These are phyloP conservation scores for Eremothecium gossypii DNA, from an alignment of 1,139 yeast genomes.

Conservation along the genomic window DNA sequence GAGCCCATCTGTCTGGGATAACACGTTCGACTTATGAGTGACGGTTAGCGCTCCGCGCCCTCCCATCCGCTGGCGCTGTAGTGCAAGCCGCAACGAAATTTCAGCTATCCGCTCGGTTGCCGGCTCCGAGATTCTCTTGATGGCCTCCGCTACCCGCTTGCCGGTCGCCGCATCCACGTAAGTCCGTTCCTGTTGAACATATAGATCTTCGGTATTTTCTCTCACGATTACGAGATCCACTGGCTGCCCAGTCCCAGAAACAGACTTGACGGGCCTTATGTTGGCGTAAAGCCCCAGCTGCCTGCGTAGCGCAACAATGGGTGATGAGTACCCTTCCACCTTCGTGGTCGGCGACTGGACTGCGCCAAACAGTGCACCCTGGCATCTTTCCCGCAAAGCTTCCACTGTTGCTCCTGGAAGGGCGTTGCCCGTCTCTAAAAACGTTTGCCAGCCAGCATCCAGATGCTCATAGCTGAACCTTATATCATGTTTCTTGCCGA, in stretches of 20 bases:
- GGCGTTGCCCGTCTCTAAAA: constrained; percentile 88
- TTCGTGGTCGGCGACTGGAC: constrained; percentile 91
- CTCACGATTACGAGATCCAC: constrained; percentile 97
- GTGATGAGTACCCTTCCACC: constrained; percentile 95
- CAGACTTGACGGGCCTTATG: constrained; percentile 95
- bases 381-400: constrained; percentile 71
- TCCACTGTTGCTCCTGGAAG: constrained; percentile 88
- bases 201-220: constrained; percentile 95
- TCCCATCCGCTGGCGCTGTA: constrained; percentile 76
- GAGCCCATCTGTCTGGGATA: constrained; percentile 86
- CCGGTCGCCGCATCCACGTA: constrained; percentile 65
- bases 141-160: constrained; percentile 89
- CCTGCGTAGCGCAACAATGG: constrained; percentile 95
- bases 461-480: constrained; percentile 77
- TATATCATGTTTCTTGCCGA: constrained; percentile 67
- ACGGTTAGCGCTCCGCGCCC: constrained; percentile 66
- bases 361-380: constrained; percentile 96
- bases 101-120: constrained; percentile 83
- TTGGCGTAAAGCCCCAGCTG: constrained; percentile 91
- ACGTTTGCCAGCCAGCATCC: constrained; percentile 90
- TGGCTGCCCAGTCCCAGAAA: constrained; percentile 71
- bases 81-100: constrained; percentile 86
- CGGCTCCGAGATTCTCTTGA: constrained; percentile 83
- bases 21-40: constrained; percentile 92
- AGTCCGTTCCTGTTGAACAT: constrained; percentile 83